These are phyloP conservation scores for Cryomyces minteri DNA, from an alignment of 495 filamentous ascomycete genomes.

Conservation along the genomic window DNA sequence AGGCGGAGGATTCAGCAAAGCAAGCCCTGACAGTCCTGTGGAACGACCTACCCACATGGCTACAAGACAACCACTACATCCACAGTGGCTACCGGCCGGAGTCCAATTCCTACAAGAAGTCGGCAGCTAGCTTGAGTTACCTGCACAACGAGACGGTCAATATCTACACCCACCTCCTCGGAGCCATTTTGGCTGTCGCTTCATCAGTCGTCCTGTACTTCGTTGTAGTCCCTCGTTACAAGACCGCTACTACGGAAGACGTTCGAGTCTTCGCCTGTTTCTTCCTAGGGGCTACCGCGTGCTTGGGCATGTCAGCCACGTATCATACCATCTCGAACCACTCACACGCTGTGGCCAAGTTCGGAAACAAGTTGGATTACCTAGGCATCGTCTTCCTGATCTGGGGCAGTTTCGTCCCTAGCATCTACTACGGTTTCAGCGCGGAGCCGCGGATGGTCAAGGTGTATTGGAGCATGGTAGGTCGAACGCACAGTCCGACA, in stretches of 20 bases:
- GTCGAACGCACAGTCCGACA: conserved; percentile 1
- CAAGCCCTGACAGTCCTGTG: conserved; percentile 27
- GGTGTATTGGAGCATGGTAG: conserved; percentile 58
- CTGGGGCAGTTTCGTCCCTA: conserved; percentile 71
- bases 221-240: conserved; percentile 44
- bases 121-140: conserved; percentile 46
- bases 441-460: conserved; percentile 41
- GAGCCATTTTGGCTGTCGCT: conserved; percentile 30
- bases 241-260: conserved; percentile 42
- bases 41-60: conserved; percentile 50
- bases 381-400: conserved; percentile 81
- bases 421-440: conserved; percentile 74
- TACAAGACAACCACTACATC: conserved; percentile 64
- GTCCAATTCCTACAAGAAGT: conserved; percentile 43
- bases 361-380: conserved; percentile 71
- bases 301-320: conserved; percentile 70
- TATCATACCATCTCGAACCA: conserved; percentile 60
- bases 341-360: conserved; percentile 32
- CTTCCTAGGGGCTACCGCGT: conserved; percentile 55
- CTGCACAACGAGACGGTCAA: conserved; percentile 95
- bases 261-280: conserved; percentile 58
- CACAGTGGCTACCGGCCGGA: conserved; percentile 50
- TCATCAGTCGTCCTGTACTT: conserved; percentile 26
- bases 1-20: conserved; percentile 6
- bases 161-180: conserved; percentile 75